Evolutionary conservation across 2,329 filamentous ascomycete genomes (phyloP).

Genomic region (Diaporthe nobilis): DNA sequence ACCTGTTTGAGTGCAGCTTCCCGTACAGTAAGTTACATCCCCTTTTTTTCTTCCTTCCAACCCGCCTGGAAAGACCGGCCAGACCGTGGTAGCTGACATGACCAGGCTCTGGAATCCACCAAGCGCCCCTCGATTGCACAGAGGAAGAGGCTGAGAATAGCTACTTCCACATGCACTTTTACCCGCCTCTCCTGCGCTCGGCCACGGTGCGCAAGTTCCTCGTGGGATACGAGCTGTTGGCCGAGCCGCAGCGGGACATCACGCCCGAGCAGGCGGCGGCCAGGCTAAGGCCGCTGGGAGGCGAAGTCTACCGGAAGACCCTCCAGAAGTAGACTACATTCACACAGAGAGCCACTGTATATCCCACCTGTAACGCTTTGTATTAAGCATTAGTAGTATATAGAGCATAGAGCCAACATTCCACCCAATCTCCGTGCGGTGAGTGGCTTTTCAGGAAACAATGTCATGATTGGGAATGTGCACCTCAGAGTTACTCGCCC

Average conservation of each 20-base stretch:
- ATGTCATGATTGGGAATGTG: neutral
- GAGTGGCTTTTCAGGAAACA: neutral
- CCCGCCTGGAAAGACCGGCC: neutral
- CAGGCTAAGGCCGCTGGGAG: slow-evolving; percentile 80
- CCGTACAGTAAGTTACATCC: slow-evolving; percentile 81
- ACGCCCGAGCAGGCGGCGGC: slow-evolving; percentile 95
- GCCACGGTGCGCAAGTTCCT: slow-evolving; percentile 96
- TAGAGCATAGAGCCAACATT: neutral
- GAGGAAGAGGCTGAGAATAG: slow-evolving; percentile 88
- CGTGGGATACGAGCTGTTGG: slow-evolving; percentile 96
- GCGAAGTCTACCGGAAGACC: slow-evolving; percentile 85
- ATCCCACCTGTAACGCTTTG: neutral
- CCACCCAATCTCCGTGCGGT: too few relatives aligned
- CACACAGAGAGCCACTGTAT: slow-evolving; percentile 11
- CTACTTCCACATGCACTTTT: slow-evolving; percentile 98
- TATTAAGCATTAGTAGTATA: slow-evolving; percentile 22
- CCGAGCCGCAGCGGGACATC: slow-evolving; percentile 97
- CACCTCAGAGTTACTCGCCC: neutral
- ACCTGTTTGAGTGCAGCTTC: slow-evolving; percentile 96
- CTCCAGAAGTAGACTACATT: slow-evolving; percentile 49
- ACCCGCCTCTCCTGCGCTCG: slow-evolving; percentile 91
- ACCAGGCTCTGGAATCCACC: slow-evolving; percentile 90
- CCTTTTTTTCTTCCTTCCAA: neutral
- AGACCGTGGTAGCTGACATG: slow-evolving; percentile 43
- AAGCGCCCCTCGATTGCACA: slow-evolving; percentile 88